These are phyloP conservation scores for Xerocomellus intermedius DNA, from an alignment of 768 basidiomycete species.

Conservation along the genomic window DNA sequence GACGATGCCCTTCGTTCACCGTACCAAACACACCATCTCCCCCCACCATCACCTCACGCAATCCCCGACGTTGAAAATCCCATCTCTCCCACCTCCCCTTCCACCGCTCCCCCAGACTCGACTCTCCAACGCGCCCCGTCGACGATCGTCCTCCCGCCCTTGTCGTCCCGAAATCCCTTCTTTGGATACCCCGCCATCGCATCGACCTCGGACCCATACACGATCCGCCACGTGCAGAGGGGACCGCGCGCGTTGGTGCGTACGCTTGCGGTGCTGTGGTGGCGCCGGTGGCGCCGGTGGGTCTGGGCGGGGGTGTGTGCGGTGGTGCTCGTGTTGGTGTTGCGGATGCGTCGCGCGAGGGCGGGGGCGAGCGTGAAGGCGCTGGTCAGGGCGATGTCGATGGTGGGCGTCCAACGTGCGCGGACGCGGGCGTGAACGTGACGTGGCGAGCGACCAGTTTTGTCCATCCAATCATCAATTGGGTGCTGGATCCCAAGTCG, in stretches of 20 bases:
- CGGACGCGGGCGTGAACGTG: no score
- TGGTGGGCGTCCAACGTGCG: no score
- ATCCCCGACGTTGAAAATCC: neutral
- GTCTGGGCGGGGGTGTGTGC: slow-evolving; percentile 29
- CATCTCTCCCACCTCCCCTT: neutral
- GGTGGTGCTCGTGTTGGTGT: slow-evolving; percentile 31
- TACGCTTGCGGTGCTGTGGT: slow-evolving; percentile 63
- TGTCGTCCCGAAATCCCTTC: slow-evolving; percentile 67
- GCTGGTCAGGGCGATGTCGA: neutral
- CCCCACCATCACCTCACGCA: slow-evolving; percentile 1
- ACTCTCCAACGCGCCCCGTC: slow-evolving; percentile 4
- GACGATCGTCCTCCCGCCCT: slow-evolving; percentile 41
- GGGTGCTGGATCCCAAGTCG: no score
- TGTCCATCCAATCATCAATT: no score
- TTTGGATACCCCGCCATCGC: slow-evolving; percentile 63
- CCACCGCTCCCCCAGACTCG: neutral
- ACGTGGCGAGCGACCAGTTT: no score
- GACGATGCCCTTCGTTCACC: slow-evolving; percentile 44
- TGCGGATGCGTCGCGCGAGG: neutral
- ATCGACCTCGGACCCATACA: slow-evolving; percentile 33
- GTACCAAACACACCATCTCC: slow-evolving; percentile 3
- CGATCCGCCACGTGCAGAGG: slow-evolving; percentile 58
- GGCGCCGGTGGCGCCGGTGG: slow-evolving; percentile 60
- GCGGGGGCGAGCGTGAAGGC: neutral
- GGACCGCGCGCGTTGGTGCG: slow-evolving; percentile 65